Evolutionary conservation across 352 stramenopile species (phyloP), one percentile per base, ranked within the genome.

Genomic region (Phytophthora rubi): DNA sequence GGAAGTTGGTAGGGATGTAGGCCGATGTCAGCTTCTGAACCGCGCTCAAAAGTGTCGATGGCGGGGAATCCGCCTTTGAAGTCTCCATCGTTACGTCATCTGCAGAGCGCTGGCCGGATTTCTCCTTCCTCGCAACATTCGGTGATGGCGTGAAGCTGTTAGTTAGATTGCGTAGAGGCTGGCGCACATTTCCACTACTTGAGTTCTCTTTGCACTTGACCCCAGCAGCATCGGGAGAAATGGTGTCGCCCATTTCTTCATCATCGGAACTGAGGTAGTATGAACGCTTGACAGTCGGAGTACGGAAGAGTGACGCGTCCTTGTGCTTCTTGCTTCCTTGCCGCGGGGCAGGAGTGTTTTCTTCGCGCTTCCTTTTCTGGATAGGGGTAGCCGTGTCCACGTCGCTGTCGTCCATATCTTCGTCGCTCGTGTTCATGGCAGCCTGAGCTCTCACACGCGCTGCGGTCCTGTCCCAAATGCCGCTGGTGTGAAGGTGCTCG

Each of bases 61-160:
- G 66, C 0, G 68, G 42, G 15, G 53, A 71, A 12, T 4, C 42
- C 23, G 63, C 42, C 30, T 76, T 73, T 3, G 18, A 26, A 55
- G 61, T 4, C 30, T 67, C 56, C 52, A 59, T 56, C 33, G 59
- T 47, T 28, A 48, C 35, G n/a, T 55, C 55, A 33, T 44, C 37
- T 12, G 49, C 18, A 12, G 45, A 54, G 5, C 53, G 26, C 15
- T 68, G 59, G 7, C 57, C 45, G 6, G 6, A 35, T 23, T 68
- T 75, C 7, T 73, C 65, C 54, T 72, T 80, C 30, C 33, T 56
- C 52, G 48, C 23, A 48, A 37, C 16, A 53, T 52, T 61, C 10
- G 86, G 82, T 30, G 86, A 92, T n/a, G 86, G 86, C n/a, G 86
- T 93, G 61, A 93, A 89, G 53, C 71, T 79, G 53, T 88, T 81